Evolutionary conservation across 371 early-diverging fungal genomes (phyloP).

Genomic region (Rhizopus sp.): DNA sequence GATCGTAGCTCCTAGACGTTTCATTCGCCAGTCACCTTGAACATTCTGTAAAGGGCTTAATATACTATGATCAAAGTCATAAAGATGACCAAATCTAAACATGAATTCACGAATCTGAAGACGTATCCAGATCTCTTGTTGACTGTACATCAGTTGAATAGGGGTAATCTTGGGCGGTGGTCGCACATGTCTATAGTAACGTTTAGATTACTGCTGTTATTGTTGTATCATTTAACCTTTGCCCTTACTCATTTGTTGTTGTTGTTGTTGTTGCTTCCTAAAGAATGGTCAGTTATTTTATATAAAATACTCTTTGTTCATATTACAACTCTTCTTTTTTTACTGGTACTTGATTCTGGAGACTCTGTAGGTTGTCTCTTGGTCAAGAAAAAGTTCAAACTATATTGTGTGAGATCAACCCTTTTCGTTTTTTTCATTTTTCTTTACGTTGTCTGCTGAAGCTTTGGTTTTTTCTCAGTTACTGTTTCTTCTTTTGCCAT

Average conservation of each 20-base stretch:
- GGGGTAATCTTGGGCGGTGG: conserved; percentile 28
- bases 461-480: conserved; percentile 18
- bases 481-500: conserved; percentile 6
- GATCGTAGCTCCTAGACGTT: conserved; percentile 27
- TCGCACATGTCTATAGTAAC: not conserved
- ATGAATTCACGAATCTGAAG: conserved; percentile 49
- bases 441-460: conserved; percentile 28
- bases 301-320: not conserved
- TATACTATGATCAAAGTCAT: conserved; percentile 24
- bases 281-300: not conserved
- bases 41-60: conserved; percentile 36
- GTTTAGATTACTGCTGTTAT: not conserved
- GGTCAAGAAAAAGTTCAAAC: not conserved
- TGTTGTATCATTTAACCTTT: not conserved
- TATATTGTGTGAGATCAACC: not conserved
- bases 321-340: not conserved
- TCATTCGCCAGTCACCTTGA: conserved; percentile 46
- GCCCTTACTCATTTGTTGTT: not conserved
- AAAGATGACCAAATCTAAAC: conserved; percentile 44
- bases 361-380: conserved; percentile 3
- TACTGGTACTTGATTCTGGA: conserved; percentile 7
- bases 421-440: not conserved
- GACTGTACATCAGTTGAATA: conserved; percentile 29
- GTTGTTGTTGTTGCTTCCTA: not conserved
- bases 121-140: conserved; percentile 47